phyloP scores from a whole-genome alignment of 2,329 filamentous ascomycete genomes.

The Colletotrichum filicis region DNA sequence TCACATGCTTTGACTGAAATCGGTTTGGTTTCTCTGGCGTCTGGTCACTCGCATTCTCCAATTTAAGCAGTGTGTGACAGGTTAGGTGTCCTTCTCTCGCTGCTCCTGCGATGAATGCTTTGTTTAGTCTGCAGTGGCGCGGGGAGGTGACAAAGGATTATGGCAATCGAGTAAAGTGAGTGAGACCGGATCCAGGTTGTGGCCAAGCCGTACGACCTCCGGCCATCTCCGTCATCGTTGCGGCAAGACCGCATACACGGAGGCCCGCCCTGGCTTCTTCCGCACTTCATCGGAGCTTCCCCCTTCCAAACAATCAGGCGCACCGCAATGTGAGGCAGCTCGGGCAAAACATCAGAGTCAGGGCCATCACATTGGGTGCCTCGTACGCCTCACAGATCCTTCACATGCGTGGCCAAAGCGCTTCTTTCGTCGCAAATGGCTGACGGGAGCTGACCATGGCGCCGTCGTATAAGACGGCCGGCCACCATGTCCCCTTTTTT shows the following conservation, averaged over 20 bases:
- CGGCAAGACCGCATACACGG: background rate
- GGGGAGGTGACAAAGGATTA: background rate
- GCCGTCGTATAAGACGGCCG: conserved; percentile 30
- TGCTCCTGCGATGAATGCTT: background rate
- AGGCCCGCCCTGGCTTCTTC: background rate
- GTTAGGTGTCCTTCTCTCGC: background rate
- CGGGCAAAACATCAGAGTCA: conserved; percentile 4
- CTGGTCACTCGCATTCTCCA: background rate
- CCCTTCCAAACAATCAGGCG: background rate
- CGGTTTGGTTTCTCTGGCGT: background rate
- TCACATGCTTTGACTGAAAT: conserved; percentile 22
- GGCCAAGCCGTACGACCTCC: background rate
- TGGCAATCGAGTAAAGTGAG: background rate
- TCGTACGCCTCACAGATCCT: conserved; percentile 9
- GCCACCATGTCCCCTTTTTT: conserved; percentile 3
- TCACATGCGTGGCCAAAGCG: conserved; percentile 32
- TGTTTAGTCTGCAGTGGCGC: background rate
- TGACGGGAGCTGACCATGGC: conserved; percentile 23
- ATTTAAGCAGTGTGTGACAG: background rate
- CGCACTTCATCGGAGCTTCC: conserved; percentile 4
- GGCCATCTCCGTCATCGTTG: conserved; percentile 8
- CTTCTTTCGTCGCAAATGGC: conserved; percentile 13
- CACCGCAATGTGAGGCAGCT: background rate
- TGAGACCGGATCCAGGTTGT: conserved; percentile 1
- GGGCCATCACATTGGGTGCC: background rate